Conservation (phyloP, 179 eudicot species). For the Silene coronaria region DNA sequence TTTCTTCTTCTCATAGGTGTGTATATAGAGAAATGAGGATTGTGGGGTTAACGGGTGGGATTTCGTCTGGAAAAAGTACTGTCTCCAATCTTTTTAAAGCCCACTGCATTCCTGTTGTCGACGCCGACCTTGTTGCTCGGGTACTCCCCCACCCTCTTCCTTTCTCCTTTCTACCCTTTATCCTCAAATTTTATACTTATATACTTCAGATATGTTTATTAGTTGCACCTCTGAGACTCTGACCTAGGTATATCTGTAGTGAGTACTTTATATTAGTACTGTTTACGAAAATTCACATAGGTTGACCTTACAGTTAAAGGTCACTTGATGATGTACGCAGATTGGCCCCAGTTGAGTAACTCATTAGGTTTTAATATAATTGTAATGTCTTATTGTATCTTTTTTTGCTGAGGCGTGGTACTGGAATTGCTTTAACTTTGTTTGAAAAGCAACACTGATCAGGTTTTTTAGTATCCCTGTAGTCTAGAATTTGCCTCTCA, state of each 20-base stretch:
- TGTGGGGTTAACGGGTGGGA: constrained; percentile 90
- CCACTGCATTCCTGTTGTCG: constrained; percentile 67
- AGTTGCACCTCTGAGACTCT: background rate
- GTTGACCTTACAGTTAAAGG: background rate
- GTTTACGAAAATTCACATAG: too few species aligned
- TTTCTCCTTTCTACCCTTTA: too few species aligned
- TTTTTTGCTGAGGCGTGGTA: background rate
- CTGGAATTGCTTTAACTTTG: background rate
- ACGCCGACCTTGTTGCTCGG: constrained; percentile 88
- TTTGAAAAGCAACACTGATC: background rate
- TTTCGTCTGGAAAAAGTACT: constrained; percentile 84
- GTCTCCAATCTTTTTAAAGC: constrained; percentile 83
- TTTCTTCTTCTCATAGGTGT: background rate
- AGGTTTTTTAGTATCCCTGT: background rate
- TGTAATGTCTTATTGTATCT: background rate
- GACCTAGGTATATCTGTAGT: too few species aligned
- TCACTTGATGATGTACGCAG: background rate
- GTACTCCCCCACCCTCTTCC: constrained; percentile 27
- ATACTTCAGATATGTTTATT: background rate
- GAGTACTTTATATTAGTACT: too few species aligned
- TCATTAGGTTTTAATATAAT: background rate
- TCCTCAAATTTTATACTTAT: background rate
- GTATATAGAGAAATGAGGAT: constrained; percentile 48
- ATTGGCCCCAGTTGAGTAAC: background rate
- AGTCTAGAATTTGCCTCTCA: background rate